These are phyloP conservation scores for Zygosaccharomyces rouxii DNA, from an alignment of 805 yeast genomes.

Conservation along the genomic window DNA sequence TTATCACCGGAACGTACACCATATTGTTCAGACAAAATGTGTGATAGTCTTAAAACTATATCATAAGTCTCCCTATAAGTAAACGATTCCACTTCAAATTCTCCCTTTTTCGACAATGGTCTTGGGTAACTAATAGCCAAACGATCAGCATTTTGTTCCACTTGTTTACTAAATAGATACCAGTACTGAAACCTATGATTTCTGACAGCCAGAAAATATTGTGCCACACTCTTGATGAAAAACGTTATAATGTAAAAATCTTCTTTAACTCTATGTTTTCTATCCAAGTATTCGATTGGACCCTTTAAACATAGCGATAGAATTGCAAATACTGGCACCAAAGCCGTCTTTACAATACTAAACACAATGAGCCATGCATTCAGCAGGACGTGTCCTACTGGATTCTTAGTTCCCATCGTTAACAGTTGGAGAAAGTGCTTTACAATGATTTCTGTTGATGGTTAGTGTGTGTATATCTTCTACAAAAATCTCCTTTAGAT, in stretches of 20 bases:
- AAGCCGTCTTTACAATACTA: conserved; percentile 12
- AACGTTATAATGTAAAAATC: conserved; percentile 51
- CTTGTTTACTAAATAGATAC: conserved; percentile 64
- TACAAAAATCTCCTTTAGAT: background rate
- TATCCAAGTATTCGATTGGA: conserved; percentile 23
- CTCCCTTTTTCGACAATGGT: conserved; percentile 45
- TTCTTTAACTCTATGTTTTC: conserved; percentile 39
- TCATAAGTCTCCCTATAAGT: conserved; percentile 69
- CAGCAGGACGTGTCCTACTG: conserved; percentile 13
- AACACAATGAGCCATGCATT: conserved; percentile 14
- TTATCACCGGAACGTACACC: conserved; percentile 63
- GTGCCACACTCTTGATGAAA: conserved; percentile 39
- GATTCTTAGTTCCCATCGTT: conserved; percentile 8
- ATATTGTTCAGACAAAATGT: conserved; percentile 56
- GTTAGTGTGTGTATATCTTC: background rate
- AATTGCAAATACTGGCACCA: conserved; percentile 12
- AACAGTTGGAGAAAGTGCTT: background rate
- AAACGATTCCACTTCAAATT: conserved; percentile 55
- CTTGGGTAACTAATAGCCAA: conserved; percentile 58
- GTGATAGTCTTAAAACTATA: conserved; percentile 60
- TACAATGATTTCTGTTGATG: background rate
- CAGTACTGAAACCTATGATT: conserved; percentile 50
- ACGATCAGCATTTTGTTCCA: conserved; percentile 43
- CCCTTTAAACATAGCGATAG: conserved; percentile 15
- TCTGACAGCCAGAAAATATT: conserved; percentile 35